phyloP scores from a whole-genome alignment of 306 rosid genomes.

The Prunus mume region DNA sequence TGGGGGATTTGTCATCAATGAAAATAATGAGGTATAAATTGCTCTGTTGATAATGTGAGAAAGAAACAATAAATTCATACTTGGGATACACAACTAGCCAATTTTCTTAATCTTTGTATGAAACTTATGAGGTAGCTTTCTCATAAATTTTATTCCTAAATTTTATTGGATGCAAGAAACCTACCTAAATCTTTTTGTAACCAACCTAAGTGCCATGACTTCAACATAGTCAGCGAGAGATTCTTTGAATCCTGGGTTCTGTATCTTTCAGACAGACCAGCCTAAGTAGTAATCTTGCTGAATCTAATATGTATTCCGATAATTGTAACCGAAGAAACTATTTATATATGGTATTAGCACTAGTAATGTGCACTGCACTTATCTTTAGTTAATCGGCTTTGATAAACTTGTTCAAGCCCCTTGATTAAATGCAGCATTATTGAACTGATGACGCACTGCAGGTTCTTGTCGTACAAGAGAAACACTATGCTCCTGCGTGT shows the following conservation, averaged over 20 bases:
- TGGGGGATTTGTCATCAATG: slow-evolving; percentile 87
- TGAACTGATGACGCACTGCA: slow-evolving; percentile 14
- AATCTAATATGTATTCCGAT: no score
- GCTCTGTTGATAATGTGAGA: slow-evolving; percentile 10
- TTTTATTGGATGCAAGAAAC: background rate
- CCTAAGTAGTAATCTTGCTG: no score
- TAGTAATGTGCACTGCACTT: background rate
- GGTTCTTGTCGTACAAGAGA: slow-evolving; percentile 98
- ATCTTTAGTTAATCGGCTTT: background rate
- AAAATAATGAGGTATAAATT: slow-evolving; percentile 61
- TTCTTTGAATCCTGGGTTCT: no score
- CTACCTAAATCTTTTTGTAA: background rate
- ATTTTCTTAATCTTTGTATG: background rate
- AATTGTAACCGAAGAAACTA: no score
- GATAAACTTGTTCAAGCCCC: background rate
- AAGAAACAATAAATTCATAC: background rate
- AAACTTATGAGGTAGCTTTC: background rate
- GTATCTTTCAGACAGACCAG: no score
- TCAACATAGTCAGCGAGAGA: background rate
- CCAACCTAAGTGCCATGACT: background rate
- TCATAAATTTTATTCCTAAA: background rate
- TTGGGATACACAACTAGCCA: background rate
- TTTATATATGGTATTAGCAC: no score
- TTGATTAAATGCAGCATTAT: background rate
- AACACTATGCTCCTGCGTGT: slow-evolving; percentile 54